These are phyloP conservation scores for Gremmenia infestans DNA, from an alignment of 2,329 filamentous ascomycete species.

Conservation along the genomic window DNA sequence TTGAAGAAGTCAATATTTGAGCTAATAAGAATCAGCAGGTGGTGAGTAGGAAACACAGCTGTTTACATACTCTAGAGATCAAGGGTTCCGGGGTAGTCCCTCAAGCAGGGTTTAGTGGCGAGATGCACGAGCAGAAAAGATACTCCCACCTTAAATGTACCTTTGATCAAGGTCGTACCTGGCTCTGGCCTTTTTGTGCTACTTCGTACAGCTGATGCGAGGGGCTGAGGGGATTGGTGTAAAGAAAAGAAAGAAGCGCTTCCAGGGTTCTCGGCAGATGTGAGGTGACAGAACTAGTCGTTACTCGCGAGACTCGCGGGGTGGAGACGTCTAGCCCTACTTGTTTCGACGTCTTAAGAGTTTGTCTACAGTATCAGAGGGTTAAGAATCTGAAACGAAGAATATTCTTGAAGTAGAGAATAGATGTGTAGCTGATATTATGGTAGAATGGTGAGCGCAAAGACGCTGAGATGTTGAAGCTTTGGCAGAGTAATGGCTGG, in stretches of 20 bases:
- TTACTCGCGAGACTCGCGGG: slow-evolving; percentile 16
- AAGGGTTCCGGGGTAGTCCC: slow-evolving; percentile 8
- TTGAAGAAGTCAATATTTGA: slow-evolving; percentile 23
- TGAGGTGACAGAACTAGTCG: slow-evolving; percentile 17
- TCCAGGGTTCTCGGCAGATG: slow-evolving; percentile 13
- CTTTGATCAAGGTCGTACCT: slow-evolving; percentile 18
- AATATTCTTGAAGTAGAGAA: slow-evolving; percentile 26
- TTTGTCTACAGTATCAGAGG: slow-evolving; percentile 12
- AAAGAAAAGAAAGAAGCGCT: slow-evolving; percentile 17
- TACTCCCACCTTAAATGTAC: slow-evolving; percentile 18
- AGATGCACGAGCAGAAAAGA: slow-evolving; percentile 25
- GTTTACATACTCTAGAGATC: slow-evolving; percentile 28
- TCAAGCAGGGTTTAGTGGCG: slow-evolving; percentile 22
- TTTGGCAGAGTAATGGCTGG: slow-evolving; percentile 12
- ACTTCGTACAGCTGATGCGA: slow-evolving; percentile 19
- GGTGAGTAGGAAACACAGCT: slow-evolving; percentile 17
- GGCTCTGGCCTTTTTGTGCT: slow-evolving; percentile 9
- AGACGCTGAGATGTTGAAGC: slow-evolving; percentile 18
- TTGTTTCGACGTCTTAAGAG: slow-evolving; percentile 31
- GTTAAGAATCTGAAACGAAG: slow-evolving; percentile 28
- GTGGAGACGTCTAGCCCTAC: slow-evolving; percentile 21
- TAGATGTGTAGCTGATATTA: slow-evolving; percentile 13
- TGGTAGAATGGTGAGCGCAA: slow-evolving; percentile 18
- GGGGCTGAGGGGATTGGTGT: slow-evolving; percentile 18
- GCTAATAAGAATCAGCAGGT: slow-evolving; percentile 12